Percentiles rank a stretch among this genome's conserved stretches.
These are phyloP conservation scores for Mycena venus DNA, from an alignment of 768 basidiomycete species.

Conservation along the genomic window DNA sequence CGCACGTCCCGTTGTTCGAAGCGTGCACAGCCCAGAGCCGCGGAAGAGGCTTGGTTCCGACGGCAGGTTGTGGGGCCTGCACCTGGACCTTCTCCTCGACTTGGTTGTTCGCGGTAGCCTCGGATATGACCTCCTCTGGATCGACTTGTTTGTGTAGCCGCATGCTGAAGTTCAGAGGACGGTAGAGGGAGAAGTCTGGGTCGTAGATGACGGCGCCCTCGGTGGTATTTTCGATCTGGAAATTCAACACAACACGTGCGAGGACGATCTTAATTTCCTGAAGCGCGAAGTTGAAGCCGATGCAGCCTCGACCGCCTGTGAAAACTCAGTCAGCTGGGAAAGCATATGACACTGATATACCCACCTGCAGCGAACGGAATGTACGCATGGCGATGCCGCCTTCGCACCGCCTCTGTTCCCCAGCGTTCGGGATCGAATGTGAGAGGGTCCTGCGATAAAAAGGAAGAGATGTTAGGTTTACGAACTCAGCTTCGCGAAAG, in stretches of 20 bases:
- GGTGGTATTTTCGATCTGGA: slow-evolving; percentile 27
- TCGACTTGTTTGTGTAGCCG: slow-evolving; percentile 26
- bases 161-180: slow-evolving; percentile 32
- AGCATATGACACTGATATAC: not conserved
- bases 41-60: slow-evolving; percentile 11
- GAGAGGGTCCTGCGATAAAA: slow-evolving; percentile 25
- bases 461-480: no score
- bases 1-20: slow-evolving; percentile 27
- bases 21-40: slow-evolving; percentile 29
- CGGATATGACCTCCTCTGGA: no score
- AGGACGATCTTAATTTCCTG: slow-evolving; percentile 31
- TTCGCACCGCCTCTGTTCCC: slow-evolving; percentile 25
- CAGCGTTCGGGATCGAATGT: slow-evolving; percentile 31
- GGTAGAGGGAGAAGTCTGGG: slow-evolving; percentile 26
- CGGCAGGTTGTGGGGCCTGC: slow-evolving; percentile 16
- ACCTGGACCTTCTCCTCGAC: slow-evolving; percentile 11
- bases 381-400: slow-evolving; percentile 26
- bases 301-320: slow-evolving; percentile 27
- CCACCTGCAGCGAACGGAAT: slow-evolving; percentile 29
- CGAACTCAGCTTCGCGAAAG: no score
- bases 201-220: slow-evolving; percentile 33
- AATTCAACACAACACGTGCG: slow-evolving; percentile 25
- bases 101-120: no score
- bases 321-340: not conserved
- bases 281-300: slow-evolving; percentile 29